Base-by-base conservation (phyloP, 257 asterid genomes). In the Leptodermis oblonga region DNA sequence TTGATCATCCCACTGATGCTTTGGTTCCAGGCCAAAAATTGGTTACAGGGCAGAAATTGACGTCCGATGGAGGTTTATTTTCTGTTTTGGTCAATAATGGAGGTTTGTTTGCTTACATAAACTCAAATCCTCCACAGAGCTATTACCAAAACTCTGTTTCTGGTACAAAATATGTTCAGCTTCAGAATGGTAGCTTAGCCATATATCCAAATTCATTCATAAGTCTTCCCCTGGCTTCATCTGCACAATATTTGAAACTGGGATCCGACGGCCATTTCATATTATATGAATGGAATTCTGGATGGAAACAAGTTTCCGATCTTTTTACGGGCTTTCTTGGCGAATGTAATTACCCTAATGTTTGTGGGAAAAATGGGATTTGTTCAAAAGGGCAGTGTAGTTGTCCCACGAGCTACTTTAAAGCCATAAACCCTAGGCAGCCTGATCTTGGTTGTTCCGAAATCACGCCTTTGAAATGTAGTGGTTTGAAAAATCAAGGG, bases 151-250 rank as follows among this genome's bases (percentile, higher is more conserved):
- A 0, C 0, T 3, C 45, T 42, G 4, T 45, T 26, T 0, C 0
- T 33, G 55, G 60, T 2, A 30, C 8, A 7, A 73, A 71, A 23
- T 78, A 85, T 69, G 77, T 61, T 12, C 65, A 52, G 83, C 78
- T 71, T 67, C 56, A 23, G 53, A 82, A 85, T 76, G 81, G 87
- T 17, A 85, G 89, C 45, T 0, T 85, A n/a, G 78, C 59, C 39
- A 56, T 80, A 1, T 65, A 70, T 59, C 75, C 76, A 0, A 69
- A 69, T 72, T 0, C 2, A 0, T 26, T 23, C 0, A 28, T 76
- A 23, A 0, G 26, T 28, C 9, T 82, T 28, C 77, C 74, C 65
- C 39, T 0, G 39, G 70, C 69, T 25, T 43, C 54, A 14, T 48
- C 22, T 48, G 54, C 54, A 17, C 54, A 48, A 23, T 48, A 48